A percentile compares a stretch with the other conserved stretches of the same genome.
Conservation (phyloP, 2,329 filamentous ascomycete genomes). For the Fonsecaea monophora region DNA sequence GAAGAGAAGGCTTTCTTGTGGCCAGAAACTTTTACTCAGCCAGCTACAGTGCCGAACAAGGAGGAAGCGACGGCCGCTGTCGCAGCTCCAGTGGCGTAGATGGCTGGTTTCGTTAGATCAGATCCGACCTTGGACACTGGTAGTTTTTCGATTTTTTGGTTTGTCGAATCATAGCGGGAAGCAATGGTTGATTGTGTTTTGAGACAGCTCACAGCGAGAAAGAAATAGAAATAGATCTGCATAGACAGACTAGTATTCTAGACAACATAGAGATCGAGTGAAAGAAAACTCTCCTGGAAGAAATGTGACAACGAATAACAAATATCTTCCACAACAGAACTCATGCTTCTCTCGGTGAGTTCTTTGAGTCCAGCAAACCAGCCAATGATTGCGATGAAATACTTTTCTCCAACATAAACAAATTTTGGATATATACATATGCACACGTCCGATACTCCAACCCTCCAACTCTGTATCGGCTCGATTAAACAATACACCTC, state of each 20-base stretch:
- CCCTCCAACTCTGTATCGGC: neutral
- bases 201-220: neutral
- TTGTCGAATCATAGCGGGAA: slow-evolving; percentile 12
- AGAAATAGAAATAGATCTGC: slow-evolving; percentile 8
- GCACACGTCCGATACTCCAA: slow-evolving; percentile 28
- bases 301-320: neutral
- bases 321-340: slow-evolving; percentile 2
- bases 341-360: neutral
- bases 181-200: slow-evolving; percentile 11
- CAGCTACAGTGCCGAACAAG: slow-evolving; percentile 43
- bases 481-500: neutral
- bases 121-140: no score
- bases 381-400: neutral
- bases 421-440: neutral
- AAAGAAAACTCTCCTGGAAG: neutral
- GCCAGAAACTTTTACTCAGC: slow-evolving; percentile 64
- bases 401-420: neutral
- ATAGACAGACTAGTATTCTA: slow-evolving; percentile 21
- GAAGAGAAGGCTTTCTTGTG: slow-evolving; percentile 70
- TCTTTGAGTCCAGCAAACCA: neutral
- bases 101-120: neutral
- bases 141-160: neutral
- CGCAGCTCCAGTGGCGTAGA: slow-evolving; percentile 32
- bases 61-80: slow-evolving; percentile 22
- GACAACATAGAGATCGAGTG: neutral